Evolutionary conservation across 805 yeast species (phyloP), one percentile per base, ranked within the genome.

Genomic region (Candida berthetii): DNA sequence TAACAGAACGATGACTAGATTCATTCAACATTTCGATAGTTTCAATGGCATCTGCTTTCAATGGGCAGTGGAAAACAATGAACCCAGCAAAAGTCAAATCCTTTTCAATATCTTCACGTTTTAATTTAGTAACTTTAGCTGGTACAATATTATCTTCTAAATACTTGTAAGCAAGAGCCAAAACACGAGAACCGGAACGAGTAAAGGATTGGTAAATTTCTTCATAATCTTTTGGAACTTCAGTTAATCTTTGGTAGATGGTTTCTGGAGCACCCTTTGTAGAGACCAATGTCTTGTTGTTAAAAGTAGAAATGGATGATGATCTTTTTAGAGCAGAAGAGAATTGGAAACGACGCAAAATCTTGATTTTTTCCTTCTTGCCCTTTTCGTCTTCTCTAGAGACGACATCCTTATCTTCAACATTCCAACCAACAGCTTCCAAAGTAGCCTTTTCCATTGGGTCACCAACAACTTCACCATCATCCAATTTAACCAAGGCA

Each of bases 231-330:
- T 66, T 76, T 17, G 98, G 97, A 43, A 85, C 78, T 36, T 68
- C 69, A 35, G 62, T 53, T 47, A 93, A 66, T 86, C 93, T 87
- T 43, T 70, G 73, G 59, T 82, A 80, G 53, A 93, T 80, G 16
- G 97, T 93, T 66, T 93, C 99, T 4, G 99, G 99, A 1, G 99
- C 99, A 72, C 99, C 99, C 66, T 93, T 93, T 35, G 82, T 95
- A 49, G 96, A 82, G 36, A 89, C 93, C 49, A 88, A 72, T 43
- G 79, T 66, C 48, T 76, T 69, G 42, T 71, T 69, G 25, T 75
- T 64, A 49, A 71, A 71, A 40, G 78, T 61, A 22, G 96, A 83
- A 52, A 90, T 78, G 24, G 95, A 76, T n/a, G 96, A 76, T 5
- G 98, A 91, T 66, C 99, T 83, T 64, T 93, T 93, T 61, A 93